These are phyloP conservation scores for Prunus davidiana DNA, from an alignment of 306 rosid genomes.

Conservation along the genomic window DNA sequence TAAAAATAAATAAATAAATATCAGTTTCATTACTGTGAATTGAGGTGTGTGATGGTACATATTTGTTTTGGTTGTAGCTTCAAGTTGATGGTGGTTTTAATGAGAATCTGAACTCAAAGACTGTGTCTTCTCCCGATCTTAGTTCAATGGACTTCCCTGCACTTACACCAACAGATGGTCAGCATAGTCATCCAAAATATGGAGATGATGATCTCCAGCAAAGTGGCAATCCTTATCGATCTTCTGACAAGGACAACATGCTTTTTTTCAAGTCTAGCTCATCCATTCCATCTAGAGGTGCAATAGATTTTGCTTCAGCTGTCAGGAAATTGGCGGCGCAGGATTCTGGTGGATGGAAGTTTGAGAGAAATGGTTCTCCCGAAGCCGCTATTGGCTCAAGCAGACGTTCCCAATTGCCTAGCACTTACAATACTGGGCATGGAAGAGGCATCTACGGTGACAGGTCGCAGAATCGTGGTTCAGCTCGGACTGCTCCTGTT, in stretches of 20 bases:
- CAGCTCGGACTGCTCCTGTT: conserved; percentile 73
- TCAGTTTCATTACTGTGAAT: conserved; percentile 12
- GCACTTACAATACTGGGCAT: conserved; percentile 61
- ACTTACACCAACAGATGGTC: conserved; percentile 58
- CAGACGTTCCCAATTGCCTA: conserved; percentile 62
- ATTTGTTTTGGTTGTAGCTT: conserved; percentile 53
- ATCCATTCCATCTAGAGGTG: conserved; percentile 67
- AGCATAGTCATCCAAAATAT: conserved; percentile 49
- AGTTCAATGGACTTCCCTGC: conserved; percentile 84
- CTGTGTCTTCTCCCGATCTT: conserved; percentile 69
- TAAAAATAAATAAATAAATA: neutral
- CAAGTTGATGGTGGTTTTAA: conserved; percentile 80
- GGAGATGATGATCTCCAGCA: conserved; percentile 73
- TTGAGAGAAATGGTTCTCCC: conserved; percentile 66
- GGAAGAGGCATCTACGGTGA: conserved; percentile 64
- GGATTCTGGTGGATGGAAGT: conserved; percentile 93
- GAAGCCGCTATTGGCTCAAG: conserved; percentile 80
- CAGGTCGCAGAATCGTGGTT: conserved; percentile 63
- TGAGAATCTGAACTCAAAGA: conserved; percentile 73
- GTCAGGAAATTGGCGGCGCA: conserved; percentile 88
- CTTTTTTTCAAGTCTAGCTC: conserved; percentile 73
- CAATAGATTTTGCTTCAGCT: conserved; percentile 84
- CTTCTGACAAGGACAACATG: conserved; percentile 66
- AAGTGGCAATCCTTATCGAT: conserved; percentile 50
- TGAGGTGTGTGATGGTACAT: conserved; percentile 15